Base-by-base conservation (phyloP, 1,284 basidiomycete genomes). In the Moesziomyces antarcticus region DNA sequence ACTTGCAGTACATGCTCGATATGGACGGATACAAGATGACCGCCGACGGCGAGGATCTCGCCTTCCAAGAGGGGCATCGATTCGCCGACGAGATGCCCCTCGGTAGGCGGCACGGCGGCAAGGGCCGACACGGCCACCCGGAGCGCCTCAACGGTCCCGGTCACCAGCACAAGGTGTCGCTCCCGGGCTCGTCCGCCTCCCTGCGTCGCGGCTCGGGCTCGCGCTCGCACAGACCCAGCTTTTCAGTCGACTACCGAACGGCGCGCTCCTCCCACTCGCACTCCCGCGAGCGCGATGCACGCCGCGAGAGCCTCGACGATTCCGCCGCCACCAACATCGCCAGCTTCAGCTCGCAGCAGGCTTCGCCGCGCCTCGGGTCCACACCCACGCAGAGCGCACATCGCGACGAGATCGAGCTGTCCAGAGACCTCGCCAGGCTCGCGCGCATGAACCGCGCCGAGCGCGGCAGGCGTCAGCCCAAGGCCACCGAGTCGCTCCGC, bases 1-100 rank as follows among this genome's bases (percentile, higher is more conserved):
- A 73, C 27, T 30, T 75, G 0, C 74, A 77, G 48, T 77, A 76
- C 45, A 78, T 82, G 73, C 73, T 83, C 45, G 82, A 83, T 41
- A 83, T 83, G 78, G 82, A 83, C 30, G 82, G 82, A 11, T 83
- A 83, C 75, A 82, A 83, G 58, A 68, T 83, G 70, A 82, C 81
- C 4, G 40, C 76, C 9, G 76, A 81, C 22, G 84, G 80, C 13
- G 66, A 82, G 47, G 68, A 72, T 16, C 47, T 84, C 5, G 80
- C 80, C 2, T 75, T 73, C 22, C 63, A 68, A 30, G 74, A 80
- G 52, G 73, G 80, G 33, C 55, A 78, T 55, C 70, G 83, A 20
- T 79, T 85, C 30, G 78, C 82, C 10, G 73, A 80, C 45, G 80
- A 83, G 60, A 63, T 78, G 63, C 81, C 82, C 0, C 76, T 83